Conservation (phyloP, 768 basidiomycete genomes). For the Pleurotus platypus region DNA sequence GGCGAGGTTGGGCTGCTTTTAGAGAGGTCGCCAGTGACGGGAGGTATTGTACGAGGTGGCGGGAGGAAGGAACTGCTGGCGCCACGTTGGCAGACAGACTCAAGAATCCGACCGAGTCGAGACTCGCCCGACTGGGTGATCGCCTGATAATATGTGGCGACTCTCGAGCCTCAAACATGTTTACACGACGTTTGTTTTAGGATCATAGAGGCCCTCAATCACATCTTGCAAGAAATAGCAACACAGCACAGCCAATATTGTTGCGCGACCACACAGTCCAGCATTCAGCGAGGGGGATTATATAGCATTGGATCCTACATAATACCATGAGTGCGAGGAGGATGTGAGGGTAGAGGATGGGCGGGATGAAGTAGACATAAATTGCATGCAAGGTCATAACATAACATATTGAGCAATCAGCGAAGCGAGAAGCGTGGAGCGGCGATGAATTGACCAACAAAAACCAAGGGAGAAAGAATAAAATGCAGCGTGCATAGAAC, state of each 20-base stretch:
- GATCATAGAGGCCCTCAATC: too few relatives aligned
- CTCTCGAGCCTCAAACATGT: too few relatives aligned
- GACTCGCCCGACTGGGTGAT: too few relatives aligned
- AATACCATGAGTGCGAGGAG: not conserved
- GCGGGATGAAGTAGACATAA: not conserved
- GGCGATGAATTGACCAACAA: not conserved
- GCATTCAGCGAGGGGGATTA: not conserved
- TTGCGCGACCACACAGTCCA: too few relatives aligned
- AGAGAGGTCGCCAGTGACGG: not conserved
- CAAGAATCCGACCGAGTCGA: too few relatives aligned
- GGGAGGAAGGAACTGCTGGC: conserved; percentile 2
- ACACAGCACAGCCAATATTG: too few relatives aligned
- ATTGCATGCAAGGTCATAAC: conserved; percentile 7
- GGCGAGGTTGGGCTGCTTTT: not conserved
- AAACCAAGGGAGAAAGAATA: not conserved
- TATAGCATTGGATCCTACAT: conserved; percentile 5
- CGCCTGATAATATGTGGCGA: too few relatives aligned
- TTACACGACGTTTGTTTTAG: too few relatives aligned
- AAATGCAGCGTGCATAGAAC: not conserved
- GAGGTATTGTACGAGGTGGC: not conserved
- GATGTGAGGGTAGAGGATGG: not conserved
- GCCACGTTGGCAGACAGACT: conserved; percentile 3
- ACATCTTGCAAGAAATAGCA: too few relatives aligned
- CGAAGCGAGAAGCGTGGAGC: not conserved
- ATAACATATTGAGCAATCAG: conserved; percentile 5